Evolutionary conservation across 192 early-diverging fungal species (phyloP).

Genomic region (Funneliformis mosseae): DNA sequence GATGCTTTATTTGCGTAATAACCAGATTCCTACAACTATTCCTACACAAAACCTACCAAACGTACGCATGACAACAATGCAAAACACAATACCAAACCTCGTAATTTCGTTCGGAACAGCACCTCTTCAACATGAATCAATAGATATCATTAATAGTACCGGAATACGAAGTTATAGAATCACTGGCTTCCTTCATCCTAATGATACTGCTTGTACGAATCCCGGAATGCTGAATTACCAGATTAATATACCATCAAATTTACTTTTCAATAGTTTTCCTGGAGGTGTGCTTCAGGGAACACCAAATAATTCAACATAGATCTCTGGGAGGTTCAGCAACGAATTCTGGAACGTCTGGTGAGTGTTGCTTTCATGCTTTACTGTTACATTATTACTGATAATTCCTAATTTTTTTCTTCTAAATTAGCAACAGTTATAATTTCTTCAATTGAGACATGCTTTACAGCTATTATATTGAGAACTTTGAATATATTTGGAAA

Average conservation of each 20-base stretch:
- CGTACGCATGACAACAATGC: too few species aligned
- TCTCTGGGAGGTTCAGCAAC: constrained; percentile 22
- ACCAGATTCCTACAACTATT: not conserved
- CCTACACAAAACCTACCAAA: not conserved
- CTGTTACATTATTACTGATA: too few species aligned
- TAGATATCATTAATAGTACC: constrained; percentile 8
- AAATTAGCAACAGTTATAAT: too few species aligned
- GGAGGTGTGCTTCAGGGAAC: constrained; percentile 15
- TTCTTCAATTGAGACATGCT: too few species aligned
- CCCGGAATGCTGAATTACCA: not conserved
- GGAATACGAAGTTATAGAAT: not conserved
- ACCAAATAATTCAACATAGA: constrained; percentile 28
- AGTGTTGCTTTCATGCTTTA: not conserved
- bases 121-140: not conserved
- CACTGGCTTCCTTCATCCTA: not conserved
- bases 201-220: not conserved
- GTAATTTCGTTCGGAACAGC: constrained; percentile 31
- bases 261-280: constrained; percentile 30
- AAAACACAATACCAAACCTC: constrained; percentile 8
- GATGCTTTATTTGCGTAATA: constrained; percentile 19
- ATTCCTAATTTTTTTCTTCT: too few species aligned
- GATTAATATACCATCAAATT: constrained; percentile 18
- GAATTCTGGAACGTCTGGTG: not conserved
- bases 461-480: too few species aligned
- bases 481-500: too few species aligned